Evolutionary conservation across 2,329 filamentous ascomycete species (phyloP), one percentile per base, ranked within the genome.

Genomic region (Hypoxylon sp.): DNA sequence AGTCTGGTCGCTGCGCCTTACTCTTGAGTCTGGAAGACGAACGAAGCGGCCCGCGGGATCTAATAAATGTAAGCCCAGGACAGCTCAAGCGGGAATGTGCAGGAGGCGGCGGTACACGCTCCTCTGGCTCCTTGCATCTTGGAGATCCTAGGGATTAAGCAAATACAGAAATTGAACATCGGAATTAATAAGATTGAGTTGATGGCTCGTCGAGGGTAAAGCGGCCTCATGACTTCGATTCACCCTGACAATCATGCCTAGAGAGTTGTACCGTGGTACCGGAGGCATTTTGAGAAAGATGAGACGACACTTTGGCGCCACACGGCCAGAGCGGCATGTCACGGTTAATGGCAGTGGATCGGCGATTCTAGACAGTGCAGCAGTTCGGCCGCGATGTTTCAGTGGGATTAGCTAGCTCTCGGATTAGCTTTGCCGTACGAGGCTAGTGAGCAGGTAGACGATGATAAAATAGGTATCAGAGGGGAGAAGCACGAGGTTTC

Each of bases 331-430:
- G n/a, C n/a, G n/a, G 61, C 64, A 44, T 64, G 51, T 62, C 36
- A 64, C 51, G 48, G 57, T 61, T 52, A 60, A 61, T 57, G 48
- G 49, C 49, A 11, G 40, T 46, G 40, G 60, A 66, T 66, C 56
- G 52, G 48, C 50, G 59, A 51, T 50, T 63, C 63, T 46, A 62
- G 64, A 67, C 56, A 57, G 46, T 64, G 57, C 51, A 66, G 52
- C 57, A 33, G 38, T 52, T 69, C 56, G 46, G 55, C 57, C 30
- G 32, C 49, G 49, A 60, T 52, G 66, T 69, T 69, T 67, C 60
- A 67, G 64, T 50, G 61, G 45, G 56, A 54, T 61, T 46, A 44
- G 51, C 48, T 57, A 45, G 55, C 18, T 58, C 50, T 64, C 45
- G 63, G 60, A 45, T 54, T 38, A 62, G 56, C 36, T n/a, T 55